Percentiles rank a stretch among this genome's conserved stretches.
These are phyloP conservation scores for Rhododendron griersonianum DNA, from an alignment of 148 eudicot genomes.

Conservation along the genomic window DNA sequence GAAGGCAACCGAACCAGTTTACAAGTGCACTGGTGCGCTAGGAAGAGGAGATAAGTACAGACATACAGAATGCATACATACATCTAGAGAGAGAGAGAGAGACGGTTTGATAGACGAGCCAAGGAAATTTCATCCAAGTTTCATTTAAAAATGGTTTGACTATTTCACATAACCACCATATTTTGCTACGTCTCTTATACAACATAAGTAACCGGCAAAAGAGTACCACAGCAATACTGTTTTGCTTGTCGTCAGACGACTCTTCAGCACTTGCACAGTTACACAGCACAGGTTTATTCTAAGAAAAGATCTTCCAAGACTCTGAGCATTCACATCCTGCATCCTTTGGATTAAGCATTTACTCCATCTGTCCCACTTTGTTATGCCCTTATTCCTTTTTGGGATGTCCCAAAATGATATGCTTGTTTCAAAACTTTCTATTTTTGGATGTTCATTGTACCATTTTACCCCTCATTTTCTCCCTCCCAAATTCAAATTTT, in stretches of 20 bases:
- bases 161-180: not conserved
- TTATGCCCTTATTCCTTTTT: too few relatives aligned
- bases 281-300: not conserved
- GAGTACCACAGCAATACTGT: not conserved
- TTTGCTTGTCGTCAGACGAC: not conserved
- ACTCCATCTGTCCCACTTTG: too few relatives aligned
- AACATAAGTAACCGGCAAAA: not conserved
- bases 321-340: not conserved
- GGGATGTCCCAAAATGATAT: too few relatives aligned
- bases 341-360: not conserved
- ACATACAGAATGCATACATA: not conserved
- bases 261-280: not conserved
- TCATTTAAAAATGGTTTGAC: not conserved
- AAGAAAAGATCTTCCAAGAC: not conserved
- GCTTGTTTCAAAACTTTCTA: too few relatives aligned
- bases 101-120: not conserved
- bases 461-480: too few relatives aligned
- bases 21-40: not conserved
- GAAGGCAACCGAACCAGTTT: not conserved
- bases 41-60: not conserved
- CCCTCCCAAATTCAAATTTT: too few relatives aligned
- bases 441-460: too few relatives aligned
- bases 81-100: not conserved
- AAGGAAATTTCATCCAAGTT: not conserved
- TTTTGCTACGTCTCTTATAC: not conserved